Evolutionary conservation across 2,329 filamentous ascomycete species (phyloP), one percentile per base, ranked within the genome.

Genomic region (Claviceps sp.): DNA sequence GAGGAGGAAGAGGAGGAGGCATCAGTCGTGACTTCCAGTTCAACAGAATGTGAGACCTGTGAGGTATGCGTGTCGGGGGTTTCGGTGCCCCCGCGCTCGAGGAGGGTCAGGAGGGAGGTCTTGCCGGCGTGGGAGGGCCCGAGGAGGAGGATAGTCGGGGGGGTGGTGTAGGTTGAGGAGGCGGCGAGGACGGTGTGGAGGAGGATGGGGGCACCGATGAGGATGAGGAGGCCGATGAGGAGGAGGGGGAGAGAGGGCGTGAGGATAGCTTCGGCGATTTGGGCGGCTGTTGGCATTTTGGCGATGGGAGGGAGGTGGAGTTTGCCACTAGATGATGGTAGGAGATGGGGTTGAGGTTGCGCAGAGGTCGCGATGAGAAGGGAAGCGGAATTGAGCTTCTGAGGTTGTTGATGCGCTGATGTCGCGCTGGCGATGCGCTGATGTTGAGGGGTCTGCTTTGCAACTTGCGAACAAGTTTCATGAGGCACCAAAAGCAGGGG

Each of bases 61-160:
- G 75, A 74, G 34, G 77, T 80, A 67, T 79, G 76, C n/a, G 78
- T 82, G 53, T 66, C 61, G 52, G 69, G 63, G 52, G 66, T 61
- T 49, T 59, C 50, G 57, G 67, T 62, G 60, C 78, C 78, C 59
- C 77, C 30, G 30, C 30, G 76, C 68, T 84, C 78, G 60, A 81
- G 73, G 59, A 93, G 76, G 22, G 88, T 89, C n/a, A 89, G 71
- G 37, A 97, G 80, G 8, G 86, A 79, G 0, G 93, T 97, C 73
- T 97, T 98, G 62, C 93, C 93, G 48, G 81, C 78, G 56, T 84
- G 86, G 52, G 84, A 83, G 16, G 91, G 88, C 1, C 93, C 93
- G 48, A 90, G 66, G 44, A 95, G 78, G 9, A 96, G 73, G 55
- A 97, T 81, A 7, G 84, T 85, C 48, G 91, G 88, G 26, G 86